A percentile compares a stretch with the other conserved stretches of the same genome.
These are phyloP conservation scores for Oxytropis ochrocephala DNA, from an alignment of 306 rosid species.

Conservation along the genomic window DNA sequence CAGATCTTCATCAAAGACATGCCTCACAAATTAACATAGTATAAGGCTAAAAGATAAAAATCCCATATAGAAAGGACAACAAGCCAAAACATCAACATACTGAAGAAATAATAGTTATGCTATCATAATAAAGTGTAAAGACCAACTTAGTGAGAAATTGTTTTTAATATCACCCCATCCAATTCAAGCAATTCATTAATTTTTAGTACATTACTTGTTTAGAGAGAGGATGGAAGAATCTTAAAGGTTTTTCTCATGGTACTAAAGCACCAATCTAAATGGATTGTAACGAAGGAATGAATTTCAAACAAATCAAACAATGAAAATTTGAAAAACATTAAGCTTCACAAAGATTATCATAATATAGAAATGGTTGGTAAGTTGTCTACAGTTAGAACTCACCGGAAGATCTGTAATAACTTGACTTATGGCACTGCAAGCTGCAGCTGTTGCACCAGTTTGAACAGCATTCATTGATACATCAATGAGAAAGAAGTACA, in stretches of 20 bases:
- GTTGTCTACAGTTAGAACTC: slow-evolving; percentile 39
- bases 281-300: slow-evolving; percentile 1
- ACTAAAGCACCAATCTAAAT: not conserved
- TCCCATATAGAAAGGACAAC: not conserved
- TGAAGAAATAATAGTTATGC: not conserved
- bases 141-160: not conserved
- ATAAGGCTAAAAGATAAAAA: not conserved
- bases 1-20: slow-evolving; percentile 1
- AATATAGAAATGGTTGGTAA: slow-evolving; percentile 5
- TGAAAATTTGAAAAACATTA: slow-evolving; percentile 9
- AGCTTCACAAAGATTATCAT: not conserved
- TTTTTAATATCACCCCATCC: not conserved
- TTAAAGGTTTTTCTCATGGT: not conserved
- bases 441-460: slow-evolving; percentile 99
- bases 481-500: slow-evolving; percentile 88
- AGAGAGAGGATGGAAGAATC: not conserved
- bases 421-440: slow-evolving; percentile 96
- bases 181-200: not conserved
- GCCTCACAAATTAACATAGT: not conserved
- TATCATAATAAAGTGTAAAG: not conserved
- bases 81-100: not conserved
- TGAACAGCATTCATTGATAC: slow-evolving; percentile 95
- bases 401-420: slow-evolving; percentile 91
- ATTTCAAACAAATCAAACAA: slow-evolving; percentile 21
- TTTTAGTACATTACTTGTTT: not conserved